Base-by-base conservation (phyloP, 2,329 filamentous ascomycete species). In the Tolypocladium cylindrosporum region DNA sequence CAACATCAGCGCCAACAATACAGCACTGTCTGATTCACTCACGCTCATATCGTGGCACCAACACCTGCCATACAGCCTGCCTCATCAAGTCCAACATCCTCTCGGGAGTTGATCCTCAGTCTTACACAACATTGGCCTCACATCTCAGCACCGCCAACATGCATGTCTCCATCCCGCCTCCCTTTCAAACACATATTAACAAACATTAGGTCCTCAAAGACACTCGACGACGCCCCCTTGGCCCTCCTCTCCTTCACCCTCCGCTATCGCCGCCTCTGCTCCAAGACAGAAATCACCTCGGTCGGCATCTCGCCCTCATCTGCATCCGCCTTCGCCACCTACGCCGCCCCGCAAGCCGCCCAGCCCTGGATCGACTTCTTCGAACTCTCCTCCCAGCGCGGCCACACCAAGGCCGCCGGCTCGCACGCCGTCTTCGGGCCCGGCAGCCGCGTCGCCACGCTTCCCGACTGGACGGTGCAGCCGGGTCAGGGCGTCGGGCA, bases 331-430 rank as follows among this genome's bases (percentile, higher is more conserved):
- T 71, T 69, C 24, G 68, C 70, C 19, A 65, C 67, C 45, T 72
- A 68, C 61, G 61, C 63, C 51, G 65, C 67, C 27, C 65, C 63
- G 5, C 67, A 67, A 50, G 63, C 66, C 11, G 55, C 63, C 40
- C 68, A 71, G 27, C 66, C 69, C n/a, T 73, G 71, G 70, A 67
- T 74, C 58, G 71, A 74, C 60, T 63, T 71, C 21, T 73, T 73
- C 56, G 66, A 70, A 50, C 55, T 70, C 31, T 54, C 58, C 37
- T 64, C 66, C 0, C 65, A 66, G 14, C 61, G 64, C 16, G 61
- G 64, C 21, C 64, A 66, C 58, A 68, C 65, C 60, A 72, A 71
- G 62, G 66, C 67, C 0, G 65, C 63, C 14, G 71, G 71, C 41
- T 67, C 65, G 0, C 61, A 66, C 37, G 71, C 69, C n/a, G 65